Conservation (phyloP, 139 green algal species). For the Microglena sp. region DNA sequence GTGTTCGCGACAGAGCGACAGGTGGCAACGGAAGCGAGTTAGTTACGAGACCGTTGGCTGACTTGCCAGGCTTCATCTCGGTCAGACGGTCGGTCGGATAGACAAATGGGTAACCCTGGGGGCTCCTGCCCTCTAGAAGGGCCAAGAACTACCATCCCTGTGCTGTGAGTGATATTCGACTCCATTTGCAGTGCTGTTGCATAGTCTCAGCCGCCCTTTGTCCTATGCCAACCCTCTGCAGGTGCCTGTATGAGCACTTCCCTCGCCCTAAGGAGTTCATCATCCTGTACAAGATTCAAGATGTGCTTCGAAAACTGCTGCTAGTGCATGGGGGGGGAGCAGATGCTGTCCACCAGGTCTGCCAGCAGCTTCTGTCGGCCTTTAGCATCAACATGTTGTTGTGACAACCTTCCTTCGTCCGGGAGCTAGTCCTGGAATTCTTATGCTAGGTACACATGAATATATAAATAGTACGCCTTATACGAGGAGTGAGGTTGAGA, state of each 20-base stretch:
- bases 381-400: conserved; percentile 68
- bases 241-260: conserved; percentile 60
- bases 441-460: neutral
- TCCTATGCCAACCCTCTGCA: too few relatives aligned
- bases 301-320: conserved; percentile 35
- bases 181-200: neutral
- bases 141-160: too few relatives aligned
- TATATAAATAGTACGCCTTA: too few relatives aligned
- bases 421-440: neutral
- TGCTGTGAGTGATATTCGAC: too few relatives aligned
- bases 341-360: conserved; percentile 37
- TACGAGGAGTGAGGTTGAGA: too few relatives aligned
- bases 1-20: too few relatives aligned
- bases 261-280: conserved; percentile 73
- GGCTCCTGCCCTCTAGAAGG: too few relatives aligned
- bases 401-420: conserved; percentile 17
- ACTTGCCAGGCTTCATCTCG: too few relatives aligned
- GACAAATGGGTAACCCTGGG: too few relatives aligned
- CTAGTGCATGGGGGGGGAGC: conserved; percentile 21
- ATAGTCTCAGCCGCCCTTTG: neutral
- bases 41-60: too few relatives aligned
- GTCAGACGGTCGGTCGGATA: too few relatives aligned
- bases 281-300: conserved; percentile 38
- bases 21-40: too few relatives aligned
- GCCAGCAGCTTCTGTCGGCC: conserved; percentile 57